Evolutionary conservation across 345 rosid species (phyloP).

Genomic region (Leavenworthia alabamica): DNA sequence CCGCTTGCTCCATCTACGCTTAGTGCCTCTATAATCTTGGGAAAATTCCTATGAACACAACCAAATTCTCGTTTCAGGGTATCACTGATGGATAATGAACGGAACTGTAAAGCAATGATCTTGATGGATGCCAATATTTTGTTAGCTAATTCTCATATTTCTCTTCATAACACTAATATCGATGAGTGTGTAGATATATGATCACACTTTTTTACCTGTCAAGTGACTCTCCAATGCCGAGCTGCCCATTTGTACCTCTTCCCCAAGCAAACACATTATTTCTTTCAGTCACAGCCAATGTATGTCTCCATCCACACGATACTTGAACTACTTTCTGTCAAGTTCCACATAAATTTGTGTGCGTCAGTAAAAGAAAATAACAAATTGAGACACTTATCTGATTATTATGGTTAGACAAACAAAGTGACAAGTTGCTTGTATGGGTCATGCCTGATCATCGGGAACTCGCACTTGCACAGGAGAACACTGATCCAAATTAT

Average conservation of each 20-base stretch:
- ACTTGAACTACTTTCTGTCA: slow-evolving; percentile 72
- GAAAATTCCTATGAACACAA: slow-evolving; percentile 46
- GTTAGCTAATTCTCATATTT: not conserved
- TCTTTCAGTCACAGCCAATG: slow-evolving; percentile 77
- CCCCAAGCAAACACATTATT: slow-evolving; percentile 94
- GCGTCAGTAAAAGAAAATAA: slow-evolving; percentile 17
- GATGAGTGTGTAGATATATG: too few species aligned
- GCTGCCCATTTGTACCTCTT: slow-evolving; percentile 98
- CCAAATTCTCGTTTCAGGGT: not conserved
- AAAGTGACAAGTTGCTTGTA: slow-evolving; percentile 26
- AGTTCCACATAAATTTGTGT: slow-evolving; percentile 8
- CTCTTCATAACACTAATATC: not conserved
- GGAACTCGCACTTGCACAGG: slow-evolving; percentile 83
- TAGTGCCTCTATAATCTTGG: slow-evolving; percentile 62
- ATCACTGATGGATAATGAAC: not conserved
- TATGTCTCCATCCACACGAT: slow-evolving; percentile 97
- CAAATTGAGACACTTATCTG: slow-evolving; percentile 13
- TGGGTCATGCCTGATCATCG: slow-evolving; percentile 56
- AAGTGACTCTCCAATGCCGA: slow-evolving; percentile 67
- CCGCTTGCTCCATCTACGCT: slow-evolving; percentile 81
- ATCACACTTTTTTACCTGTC: slow-evolving; percentile 57
- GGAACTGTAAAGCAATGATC: not conserved
- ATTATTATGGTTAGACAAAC: slow-evolving; percentile 4
- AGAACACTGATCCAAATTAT: slow-evolving; percentile 66
- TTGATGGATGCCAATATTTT: not conserved